Conservation (phyloP, 257 asterid species). For the Solanum sejunctum region DNA sequence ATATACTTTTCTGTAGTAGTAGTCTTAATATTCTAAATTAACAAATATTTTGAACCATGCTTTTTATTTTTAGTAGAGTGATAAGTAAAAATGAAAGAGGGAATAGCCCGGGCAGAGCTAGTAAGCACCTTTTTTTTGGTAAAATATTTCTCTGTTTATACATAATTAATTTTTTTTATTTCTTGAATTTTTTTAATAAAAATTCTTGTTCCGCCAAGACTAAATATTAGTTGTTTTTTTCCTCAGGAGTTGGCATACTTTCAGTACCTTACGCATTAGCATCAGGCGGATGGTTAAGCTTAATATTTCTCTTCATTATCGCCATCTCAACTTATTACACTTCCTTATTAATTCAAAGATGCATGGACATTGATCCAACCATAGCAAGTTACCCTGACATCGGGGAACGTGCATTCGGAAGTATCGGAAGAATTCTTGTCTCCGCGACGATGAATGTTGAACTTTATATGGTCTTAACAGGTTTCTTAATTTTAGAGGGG, state of each 20-base stretch:
- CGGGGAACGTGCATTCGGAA: constrained; percentile 63
- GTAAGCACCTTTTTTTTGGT: too few species aligned
- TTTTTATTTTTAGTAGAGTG: too few species aligned
- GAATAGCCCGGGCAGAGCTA: neutral
- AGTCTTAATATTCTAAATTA: too few species aligned
- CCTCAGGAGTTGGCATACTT: constrained; percentile 72
- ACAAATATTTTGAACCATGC: too few species aligned
- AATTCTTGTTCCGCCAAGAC: too few species aligned
- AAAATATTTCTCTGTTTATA: too few species aligned
- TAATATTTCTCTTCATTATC: constrained; percentile 44
- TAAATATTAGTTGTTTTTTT: too few species aligned
- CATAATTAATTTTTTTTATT: too few species aligned
- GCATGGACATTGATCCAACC: constrained; percentile 68
- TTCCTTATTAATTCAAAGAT: constrained; percentile 46
- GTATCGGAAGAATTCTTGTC: constrained; percentile 35
- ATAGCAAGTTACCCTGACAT: constrained; percentile 64
- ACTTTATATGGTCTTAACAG: constrained; percentile 71
- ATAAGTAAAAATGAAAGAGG: neutral
- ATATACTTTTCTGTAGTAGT: too few species aligned
- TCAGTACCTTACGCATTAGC: constrained; percentile 74
- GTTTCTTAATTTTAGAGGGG: constrained; percentile 85
- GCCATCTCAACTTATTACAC: constrained; percentile 62
- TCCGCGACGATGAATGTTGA: constrained; percentile 54
- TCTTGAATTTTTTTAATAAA: too few species aligned
- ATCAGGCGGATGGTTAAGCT: constrained; percentile 81